Conservation (phyloP, 2,329 filamentous ascomycete genomes). For the Alternaria gaisen region DNA sequence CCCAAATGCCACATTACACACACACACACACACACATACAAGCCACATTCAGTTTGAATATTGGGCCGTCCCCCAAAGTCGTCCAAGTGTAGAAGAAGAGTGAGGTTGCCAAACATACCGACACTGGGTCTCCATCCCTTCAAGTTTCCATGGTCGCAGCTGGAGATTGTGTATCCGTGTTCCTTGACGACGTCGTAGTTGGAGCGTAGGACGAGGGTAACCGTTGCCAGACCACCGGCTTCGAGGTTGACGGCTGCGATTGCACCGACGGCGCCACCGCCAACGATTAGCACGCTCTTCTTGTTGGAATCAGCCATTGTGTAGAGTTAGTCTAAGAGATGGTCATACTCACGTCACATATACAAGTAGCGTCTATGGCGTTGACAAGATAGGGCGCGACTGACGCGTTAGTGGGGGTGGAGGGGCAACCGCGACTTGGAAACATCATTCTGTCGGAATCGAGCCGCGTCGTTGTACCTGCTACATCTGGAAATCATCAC, state of each 20-base stretch:
- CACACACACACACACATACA: too few relatives aligned
- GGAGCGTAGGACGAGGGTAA: slow-evolving; percentile 65
- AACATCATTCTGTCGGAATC: slow-evolving; percentile 16
- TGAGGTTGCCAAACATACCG: slow-evolving; percentile 38
- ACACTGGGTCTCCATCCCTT: slow-evolving; percentile 59
- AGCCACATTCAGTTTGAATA: too few relatives aligned
- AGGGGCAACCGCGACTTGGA: slow-evolving; percentile 26
- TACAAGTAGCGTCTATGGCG: neutral
- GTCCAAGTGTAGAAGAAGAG: too few relatives aligned
- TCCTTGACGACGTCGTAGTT: slow-evolving; percentile 61
- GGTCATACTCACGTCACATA: slow-evolving; percentile 8
- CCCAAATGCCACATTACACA: too few relatives aligned
- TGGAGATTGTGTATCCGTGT: slow-evolving; percentile 64
- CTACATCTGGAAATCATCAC: slow-evolving; percentile 3
- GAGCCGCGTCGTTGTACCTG: slow-evolving; percentile 6
- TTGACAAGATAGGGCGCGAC: slow-evolving; percentile 21
- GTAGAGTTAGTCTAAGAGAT: neutral
- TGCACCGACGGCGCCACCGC: slow-evolving; percentile 65
- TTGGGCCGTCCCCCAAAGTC: too few relatives aligned
- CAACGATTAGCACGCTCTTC: slow-evolving; percentile 61
- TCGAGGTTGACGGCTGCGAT: slow-evolving; percentile 66
- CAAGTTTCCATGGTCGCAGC: slow-evolving; percentile 63
- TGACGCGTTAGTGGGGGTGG: slow-evolving; percentile 35
- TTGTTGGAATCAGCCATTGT: slow-evolving; percentile 34
- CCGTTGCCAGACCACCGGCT: slow-evolving; percentile 58